Evolutionary conservation across 106 monocot genomes (phyloP).

Genomic region (Allium fistulosum): DNA sequence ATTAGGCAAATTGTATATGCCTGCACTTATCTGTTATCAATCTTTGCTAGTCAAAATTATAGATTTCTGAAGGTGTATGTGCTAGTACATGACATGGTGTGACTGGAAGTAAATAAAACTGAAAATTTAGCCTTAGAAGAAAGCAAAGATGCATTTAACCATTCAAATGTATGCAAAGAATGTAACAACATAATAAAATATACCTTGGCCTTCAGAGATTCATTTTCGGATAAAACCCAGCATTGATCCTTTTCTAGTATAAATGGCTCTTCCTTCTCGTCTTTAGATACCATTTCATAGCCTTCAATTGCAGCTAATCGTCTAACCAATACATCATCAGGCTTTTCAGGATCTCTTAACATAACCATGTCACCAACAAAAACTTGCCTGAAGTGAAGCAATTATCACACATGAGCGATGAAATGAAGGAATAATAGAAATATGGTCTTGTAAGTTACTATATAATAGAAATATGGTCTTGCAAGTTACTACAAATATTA

Average conservation of each 20-base stretch:
- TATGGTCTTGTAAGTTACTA: not conserved
- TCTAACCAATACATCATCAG: conserved; percentile 62
- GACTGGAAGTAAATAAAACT: too few relatives aligned
- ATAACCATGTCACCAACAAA: conserved; percentile 94
- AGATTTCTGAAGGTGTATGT: too few relatives aligned
- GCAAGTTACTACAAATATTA: too few relatives aligned
- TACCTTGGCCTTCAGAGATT: conserved; percentile 77
- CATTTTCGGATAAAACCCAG: conserved; percentile 80
- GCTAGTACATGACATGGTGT: too few relatives aligned
- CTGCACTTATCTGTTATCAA: too few relatives aligned
- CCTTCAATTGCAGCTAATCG: conserved; percentile 89
- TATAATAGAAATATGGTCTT: too few relatives aligned
- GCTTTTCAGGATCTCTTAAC: conserved; percentile 86
- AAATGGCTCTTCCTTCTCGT: conserved; percentile 93
- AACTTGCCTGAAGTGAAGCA: conserved; percentile 36
- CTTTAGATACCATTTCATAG: conserved; percentile 84
- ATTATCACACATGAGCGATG: conserved; percentile 1
- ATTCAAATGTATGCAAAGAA: too few relatives aligned
- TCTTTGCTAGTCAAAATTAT: too few relatives aligned
- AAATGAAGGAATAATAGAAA: not conserved
- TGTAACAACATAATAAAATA: not conserved
- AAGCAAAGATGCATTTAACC: too few relatives aligned
- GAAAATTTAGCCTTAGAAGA: too few relatives aligned
- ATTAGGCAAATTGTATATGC: too few relatives aligned
- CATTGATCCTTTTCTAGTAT: conserved; percentile 81